Evolutionary conservation across 2,329 filamentous ascomycete species (phyloP), one percentile per base, ranked within the genome.

Genomic region (Botrytis medusae): DNA sequence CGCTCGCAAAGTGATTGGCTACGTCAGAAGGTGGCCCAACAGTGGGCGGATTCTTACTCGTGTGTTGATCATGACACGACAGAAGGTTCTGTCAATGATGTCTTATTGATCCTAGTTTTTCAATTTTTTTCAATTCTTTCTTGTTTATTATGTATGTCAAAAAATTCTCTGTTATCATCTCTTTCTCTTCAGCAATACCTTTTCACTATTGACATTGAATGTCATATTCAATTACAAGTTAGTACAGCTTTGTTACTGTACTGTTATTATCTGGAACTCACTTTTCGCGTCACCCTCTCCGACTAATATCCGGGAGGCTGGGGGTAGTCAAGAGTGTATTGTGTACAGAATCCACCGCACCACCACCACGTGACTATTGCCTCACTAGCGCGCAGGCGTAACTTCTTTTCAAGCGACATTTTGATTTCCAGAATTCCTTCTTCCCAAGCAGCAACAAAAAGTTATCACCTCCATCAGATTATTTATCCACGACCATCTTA

Each of bases 61-160:
- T 74, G 75, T 71, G 75, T 77, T 77, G 65, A 71, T 77, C 48
- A 76, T 74, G 77, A 74, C 75, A 77, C 74, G 74, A 77, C 73
- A 70, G 75, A 70, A 72, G 57, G 61, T 73, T 70, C 67, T 63
- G 73, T 76, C 75, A 76, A 59, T 60, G 42, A 57, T 63, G 51
- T 73, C 73, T 74, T 63, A 67, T 54, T 72, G 61, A 74, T 69
- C 63, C 9, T 37, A 65, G n/a, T n/a, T n/a, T 69, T 65, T 61
- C 73, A 42, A n/a, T n/a, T n/a, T 57, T 61, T 74, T 54, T 59
- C 64, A 29, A 42, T 54, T 32, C 29, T 57, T 68, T 42, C 57
- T 72, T 40, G 14, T 40, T 40, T 72, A 29, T 32, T 42, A 25
- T 57, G 42, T 18, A 18, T 57, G n/a, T 20, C 48, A 9, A 57